Evolutionary conservation across 768 basidiomycete species (phyloP).

Genomic region (Tricholoma hemisulphureum): DNA sequence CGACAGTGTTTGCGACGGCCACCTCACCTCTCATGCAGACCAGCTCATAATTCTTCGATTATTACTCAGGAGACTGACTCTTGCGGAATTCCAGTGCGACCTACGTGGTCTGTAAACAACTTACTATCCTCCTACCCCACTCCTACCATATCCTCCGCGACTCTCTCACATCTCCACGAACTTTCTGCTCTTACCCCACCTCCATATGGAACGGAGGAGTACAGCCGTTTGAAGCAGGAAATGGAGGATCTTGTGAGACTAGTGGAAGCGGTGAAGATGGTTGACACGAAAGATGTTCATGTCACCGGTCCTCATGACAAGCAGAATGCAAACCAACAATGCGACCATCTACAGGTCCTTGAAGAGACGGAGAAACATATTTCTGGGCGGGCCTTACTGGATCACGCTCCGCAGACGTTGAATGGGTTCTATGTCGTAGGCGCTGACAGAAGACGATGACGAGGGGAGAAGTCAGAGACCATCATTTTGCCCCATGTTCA

Average conservation of each 20-base stretch:
- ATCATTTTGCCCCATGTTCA: not conserved
- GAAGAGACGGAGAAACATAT: constrained; percentile 8
- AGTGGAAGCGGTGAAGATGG: constrained; percentile 78
- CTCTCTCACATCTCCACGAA: constrained; percentile 63
- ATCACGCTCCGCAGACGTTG: constrained; percentile 47
- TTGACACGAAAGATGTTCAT: constrained; percentile 40
- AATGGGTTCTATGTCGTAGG: constrained; percentile 67
- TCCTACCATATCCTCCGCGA: constrained; percentile 55
- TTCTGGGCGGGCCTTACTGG: constrained; percentile 46
- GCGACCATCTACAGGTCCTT: constrained; percentile 27
- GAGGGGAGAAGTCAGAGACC: not conserved
- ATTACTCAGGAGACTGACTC: constrained; percentile 43
- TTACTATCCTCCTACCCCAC: constrained; percentile 76
- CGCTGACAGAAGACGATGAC: constrained; percentile 35
- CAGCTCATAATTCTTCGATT: constrained; percentile 5
- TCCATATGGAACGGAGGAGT: constrained; percentile 51
- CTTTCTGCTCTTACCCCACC: constrained; percentile 75
- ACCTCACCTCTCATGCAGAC: constrained; percentile 12
- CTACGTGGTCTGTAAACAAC: constrained; percentile 80
- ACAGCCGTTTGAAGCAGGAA: constrained; percentile 50
- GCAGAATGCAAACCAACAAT: constrained; percentile 39
- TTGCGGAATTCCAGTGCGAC: constrained; percentile 60
- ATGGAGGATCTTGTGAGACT: constrained; percentile 71
- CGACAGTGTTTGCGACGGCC: constrained; percentile 23
- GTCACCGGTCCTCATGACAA: constrained; percentile 33